Base-by-base conservation (phyloP, 2,329 filamentous ascomycete species). In the Plenodomus lindquistii region DNA sequence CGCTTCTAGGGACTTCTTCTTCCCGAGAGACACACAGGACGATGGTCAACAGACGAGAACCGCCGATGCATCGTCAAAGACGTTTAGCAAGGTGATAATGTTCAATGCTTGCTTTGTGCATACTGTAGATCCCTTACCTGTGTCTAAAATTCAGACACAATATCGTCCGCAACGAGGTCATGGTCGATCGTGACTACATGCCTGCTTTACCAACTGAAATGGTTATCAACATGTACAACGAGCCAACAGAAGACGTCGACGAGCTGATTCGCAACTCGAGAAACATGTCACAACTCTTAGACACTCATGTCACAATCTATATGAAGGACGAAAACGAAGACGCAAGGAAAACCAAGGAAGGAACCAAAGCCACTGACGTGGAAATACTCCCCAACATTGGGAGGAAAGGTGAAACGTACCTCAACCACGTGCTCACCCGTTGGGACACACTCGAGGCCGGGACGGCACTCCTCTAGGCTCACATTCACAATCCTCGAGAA, bases 381-480 rank as follows among this genome's bases (percentile, higher is more conserved):
- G 58, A 56, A 11, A 44, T 52, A 9, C 48, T 68, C 2, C 62
- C 60, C 4, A 80, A 80, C 44, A 50, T 71, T 24, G 78, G 78
- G 18, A 70, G 77, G 29, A 73, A 78, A 55, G 70, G 73, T 16
- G 75, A 75, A 8, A 76, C 76, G 3, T 79, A 76, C 59, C 70
- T 80, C 3, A 61, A 73, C 49, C 78, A 81, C 52, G 78, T 80
- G 27, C 47, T 77, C 3, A 60, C 54, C 13, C 48, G 65, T 36
- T 81, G 74, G 73, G 72, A 78, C 31, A 57, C 56, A 18, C 69
- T 80, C 3, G 73, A 77, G 10, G 64, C 47, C 11, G 76, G 80
- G 41, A 79, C 76, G 0, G 51, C 80, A 20, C 80, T 80, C 63
- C 63, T 79, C 5, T 77, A 80, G 62, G 77, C 76, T 3, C 69